Evolutionary conservation across 2,329 filamentous ascomycete genomes (phyloP), one percentile per base, ranked within the genome.

Genomic region (Coleophoma cylindrospora): DNA sequence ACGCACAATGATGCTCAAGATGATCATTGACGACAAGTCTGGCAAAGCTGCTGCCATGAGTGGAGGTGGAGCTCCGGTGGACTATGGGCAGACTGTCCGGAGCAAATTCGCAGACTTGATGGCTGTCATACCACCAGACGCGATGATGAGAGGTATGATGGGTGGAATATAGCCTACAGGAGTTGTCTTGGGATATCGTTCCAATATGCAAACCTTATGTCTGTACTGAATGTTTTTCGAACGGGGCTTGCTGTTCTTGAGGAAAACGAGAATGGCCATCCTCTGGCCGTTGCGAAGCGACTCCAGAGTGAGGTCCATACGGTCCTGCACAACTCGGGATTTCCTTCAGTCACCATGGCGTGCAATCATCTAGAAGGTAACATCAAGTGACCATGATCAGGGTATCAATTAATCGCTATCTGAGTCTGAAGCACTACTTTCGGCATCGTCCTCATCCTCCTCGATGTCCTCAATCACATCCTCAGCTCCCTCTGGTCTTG

Each of bases 401-500:
- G 60, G 61, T 63, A 64, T 64, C 58, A 61, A 41, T 64, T 59
- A 63, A 52, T 65, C 61, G 55, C 61, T 64, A 59, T 65, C 62
- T 51, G 57, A 59, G 37, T 43, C 40, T n/a, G 36, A 21, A 49
- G 54, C 58, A 53, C 55, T 61, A 51, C 54, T 57, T n/a, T 37
- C 51, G 32, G 50, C 52, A 14, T 52, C 53, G 2, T 51, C 57
- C 38, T 57, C 57, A 11, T 54, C 54, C 22, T 57, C 59, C n/a
- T 60, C 56, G 27, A 57, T 54, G 43, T 58, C 58, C 17, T 54
- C 44, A 9, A 44, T 46, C 14, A 60, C 61, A 34, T 80, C 81
- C 59, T 82, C 82, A 41, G 75, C 73, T 19, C 77, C 78, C 38
- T 83, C 81, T 14, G 81, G 79, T 43, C 77, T 74, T 59, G 83